phyloP scores from a whole-genome alignment of 1,139 yeast species.

The Hemisphaericaspora subhashii region DNA sequence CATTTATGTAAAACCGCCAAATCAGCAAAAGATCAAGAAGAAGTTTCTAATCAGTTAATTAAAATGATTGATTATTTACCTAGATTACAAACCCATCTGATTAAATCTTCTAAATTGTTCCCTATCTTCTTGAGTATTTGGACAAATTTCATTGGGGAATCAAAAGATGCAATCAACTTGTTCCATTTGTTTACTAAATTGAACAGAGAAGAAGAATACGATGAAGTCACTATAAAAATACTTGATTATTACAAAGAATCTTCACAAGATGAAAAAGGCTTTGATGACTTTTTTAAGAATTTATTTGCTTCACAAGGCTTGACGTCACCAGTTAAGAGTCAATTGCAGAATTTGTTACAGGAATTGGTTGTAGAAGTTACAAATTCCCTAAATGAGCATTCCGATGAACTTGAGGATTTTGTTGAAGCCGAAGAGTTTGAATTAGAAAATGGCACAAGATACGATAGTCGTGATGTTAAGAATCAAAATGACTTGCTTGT shows the following conservation, averaged over 20 bases:
- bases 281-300: constrained; percentile 19
- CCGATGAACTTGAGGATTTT: constrained; percentile 11
- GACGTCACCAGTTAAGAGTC: constrained; percentile 25
- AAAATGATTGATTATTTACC: constrained; percentile 26
- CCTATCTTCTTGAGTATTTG: constrained; percentile 31
- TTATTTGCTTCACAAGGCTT: constrained; percentile 13
- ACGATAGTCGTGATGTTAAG: constrained; percentile 11
- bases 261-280: constrained; percentile 8
- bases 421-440: constrained; percentile 5
- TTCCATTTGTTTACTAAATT: constrained; percentile 24
- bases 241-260: constrained; percentile 26
- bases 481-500: constrained; percentile 21
- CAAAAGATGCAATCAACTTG: constrained; percentile 19
- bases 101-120: constrained; percentile 19
- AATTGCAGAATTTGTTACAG: constrained; percentile 26
- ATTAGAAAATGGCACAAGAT: constrained; percentile 1
- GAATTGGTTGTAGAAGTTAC: constrained; percentile 16
- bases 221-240: constrained; percentile 25
- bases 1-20: constrained; percentile 16
- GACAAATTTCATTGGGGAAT: constrained; percentile 24
- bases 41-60: constrained; percentile 19
- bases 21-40: constrained; percentile 16
- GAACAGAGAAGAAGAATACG: constrained; percentile 27
- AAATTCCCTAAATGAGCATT: constrained; percentile 6
- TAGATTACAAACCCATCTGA: constrained; percentile 22